Evolutionary conservation across 208 protist genomes (phyloP).

Genomic region (Dictyostelium gargantuum): DNA sequence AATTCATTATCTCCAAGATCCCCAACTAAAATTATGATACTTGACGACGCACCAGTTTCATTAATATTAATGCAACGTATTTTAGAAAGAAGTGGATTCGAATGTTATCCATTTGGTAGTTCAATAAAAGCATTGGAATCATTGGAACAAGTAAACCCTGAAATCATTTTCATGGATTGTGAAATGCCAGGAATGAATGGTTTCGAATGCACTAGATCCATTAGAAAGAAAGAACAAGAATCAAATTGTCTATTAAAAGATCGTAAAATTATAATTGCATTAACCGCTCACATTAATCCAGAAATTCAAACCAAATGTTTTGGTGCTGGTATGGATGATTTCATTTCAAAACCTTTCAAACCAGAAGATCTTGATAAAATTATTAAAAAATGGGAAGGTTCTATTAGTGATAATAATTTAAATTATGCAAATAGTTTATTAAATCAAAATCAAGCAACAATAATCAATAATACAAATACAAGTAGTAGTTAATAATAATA

Average conservation of each 20-base stretch:
- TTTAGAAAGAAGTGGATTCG: background rate
- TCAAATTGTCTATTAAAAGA: background rate
- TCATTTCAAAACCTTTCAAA: slow-evolving; percentile 8
- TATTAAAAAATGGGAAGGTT: background rate
- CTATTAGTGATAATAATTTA: background rate
- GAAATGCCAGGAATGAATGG: slow-evolving; percentile 31
- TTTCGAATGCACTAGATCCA: background rate
- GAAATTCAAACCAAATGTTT: background rate
- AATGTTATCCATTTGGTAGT: background rate
- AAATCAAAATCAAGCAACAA: background rate
- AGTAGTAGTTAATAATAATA: too few relatives aligned
- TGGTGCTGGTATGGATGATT: slow-evolving; percentile 28
- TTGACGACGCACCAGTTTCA: background rate
- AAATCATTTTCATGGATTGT: slow-evolving; percentile 23
- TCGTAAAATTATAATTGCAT: background rate
- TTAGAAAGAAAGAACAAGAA: background rate
- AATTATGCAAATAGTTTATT: background rate
- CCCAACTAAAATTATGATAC: background rate
- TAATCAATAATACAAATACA: too few relatives aligned
- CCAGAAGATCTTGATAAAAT: background rate
- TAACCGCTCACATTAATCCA: background rate
- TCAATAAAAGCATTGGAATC: background rate
- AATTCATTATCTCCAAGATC: background rate
- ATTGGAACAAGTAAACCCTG: background rate
- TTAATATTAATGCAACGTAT: background rate